Evolutionary conservation across 192 early-diverging fungal species (phyloP), one percentile per base, ranked within the genome.

Genomic region (Phlyctochytrium bullatum): DNA sequence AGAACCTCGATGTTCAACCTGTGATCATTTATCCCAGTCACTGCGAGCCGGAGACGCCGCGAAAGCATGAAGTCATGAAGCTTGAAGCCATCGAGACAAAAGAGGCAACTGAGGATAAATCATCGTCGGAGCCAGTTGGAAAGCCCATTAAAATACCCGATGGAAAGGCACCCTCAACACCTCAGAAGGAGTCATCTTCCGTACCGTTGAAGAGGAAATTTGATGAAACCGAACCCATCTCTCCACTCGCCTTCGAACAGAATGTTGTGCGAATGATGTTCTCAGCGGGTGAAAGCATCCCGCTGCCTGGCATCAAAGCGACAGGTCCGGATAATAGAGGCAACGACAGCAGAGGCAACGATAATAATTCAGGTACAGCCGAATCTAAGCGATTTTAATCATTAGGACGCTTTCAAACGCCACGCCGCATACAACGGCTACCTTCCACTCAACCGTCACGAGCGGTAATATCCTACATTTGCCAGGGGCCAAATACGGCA

Each of bases 401-500:
- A n/a, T n/a, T n/a, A n/a, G n/a, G n/a, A n/a, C n/a, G n/a, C n/a
- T n/a, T n/a, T n/a, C n/a, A n/a, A n/a, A n/a, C n/a, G n/a, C n/a
- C n/a, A n/a, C n/a, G n/a, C n/a, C n/a, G 27, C 27, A 28, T 57
- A 6, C 20, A 10, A 57, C 54, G 54, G 12, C 62, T 65, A 23
- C 68, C 67, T 16, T 53, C 36, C 23, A 36, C 71, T 23, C n/a
- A 2, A 12, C 31, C 35, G n/a, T 56, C 36, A 29, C 23, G 51
- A 17, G 66, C 35, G 10, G 65, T 71, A 0, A 71, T 91, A 34
- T 82, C 82, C 61, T 97, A 92, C 60, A 89, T 95, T 14, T 87
- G 87, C 65, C 81, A 86, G 64, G 89, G 91, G 0, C 89, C 91
- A 0, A 79, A 78, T 2, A 80, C 89, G 28, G 86, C 82, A 0